These are phyloP conservation scores for Chlamydomonas sp. DNA, from an alignment of 139 green algal species.

Conservation along the genomic window DNA sequence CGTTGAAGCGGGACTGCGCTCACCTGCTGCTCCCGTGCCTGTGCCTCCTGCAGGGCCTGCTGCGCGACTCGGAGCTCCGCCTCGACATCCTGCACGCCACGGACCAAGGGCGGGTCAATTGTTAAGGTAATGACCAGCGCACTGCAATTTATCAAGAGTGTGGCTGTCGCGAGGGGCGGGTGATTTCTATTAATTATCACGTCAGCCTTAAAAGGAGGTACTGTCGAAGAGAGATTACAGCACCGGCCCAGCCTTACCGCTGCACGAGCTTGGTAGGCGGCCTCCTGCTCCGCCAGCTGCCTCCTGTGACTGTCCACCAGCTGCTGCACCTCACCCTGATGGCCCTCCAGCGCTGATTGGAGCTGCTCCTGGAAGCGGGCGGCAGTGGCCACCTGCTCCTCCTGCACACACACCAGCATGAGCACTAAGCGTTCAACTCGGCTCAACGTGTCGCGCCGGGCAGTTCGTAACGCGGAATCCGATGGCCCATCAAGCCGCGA, in stretches of 20 bases:
- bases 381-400: slow-evolving; percentile 1
- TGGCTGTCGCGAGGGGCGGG: no score
- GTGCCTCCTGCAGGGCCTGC: background rate
- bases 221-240: background rate
- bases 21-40: background rate
- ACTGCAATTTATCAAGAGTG: no score
- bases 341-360: background rate
- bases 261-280: background rate
- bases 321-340: background rate
- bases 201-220: no score
- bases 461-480: no score
- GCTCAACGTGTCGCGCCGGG: no score
- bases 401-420: background rate
- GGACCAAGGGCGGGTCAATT: no score
- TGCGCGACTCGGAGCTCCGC: background rate
- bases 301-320: background rate
- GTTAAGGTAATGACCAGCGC: no score
- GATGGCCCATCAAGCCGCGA: no score
- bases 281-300: background rate
- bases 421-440: no score
- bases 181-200: no score
- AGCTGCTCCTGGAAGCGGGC: background rate
- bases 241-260: background rate
- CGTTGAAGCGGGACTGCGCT: background rate
- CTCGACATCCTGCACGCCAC: background rate